Base-by-base conservation (phyloP, 495 filamentous ascomycete species). In the Aspergillus nidulans region DNA sequence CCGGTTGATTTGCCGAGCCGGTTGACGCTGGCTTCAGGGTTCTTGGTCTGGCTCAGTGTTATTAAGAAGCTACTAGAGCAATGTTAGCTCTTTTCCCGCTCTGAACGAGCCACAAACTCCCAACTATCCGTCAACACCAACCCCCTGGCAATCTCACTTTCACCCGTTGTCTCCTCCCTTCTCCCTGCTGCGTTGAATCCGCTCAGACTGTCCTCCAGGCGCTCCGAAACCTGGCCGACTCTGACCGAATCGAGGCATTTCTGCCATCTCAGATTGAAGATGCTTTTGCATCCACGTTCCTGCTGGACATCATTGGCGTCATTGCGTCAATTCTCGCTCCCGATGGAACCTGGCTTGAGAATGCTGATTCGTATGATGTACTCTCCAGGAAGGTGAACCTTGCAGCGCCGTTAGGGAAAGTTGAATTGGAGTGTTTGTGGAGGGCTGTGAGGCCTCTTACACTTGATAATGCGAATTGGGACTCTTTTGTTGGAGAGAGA, bases 261-360 rank as follows among this genome's bases (percentile, higher is more conserved):
- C 49, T 70, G 25, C 65, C 67, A 2, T 70, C 68, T 24, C 67
- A 70, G 47, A 55, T 70, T 15, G 67, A 70, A 55, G 65, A 66
- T 6, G 65, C 65, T 6, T 70, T 62, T 26, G 68, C 67, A 26
- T 68, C 67, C 9, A 63, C 65, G 1, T 70, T 70, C 44, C 61
- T 70, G 12, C 55, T 70, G 10, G 64, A 68, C 28, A 47, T 70
- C 3, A 66, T 70, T 15, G 61, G 58, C 26, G 56, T 60, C 2
- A 64, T 70, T 20, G 58, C 63, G 10, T 65, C 67, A 5, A 60
- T 58, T 0, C 50, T 68, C 1, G 61, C 68, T 3, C 52, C 55
- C 1, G 58, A 56, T 21, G 62, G 59, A 21, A 44, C 58, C 16
- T 70, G 67, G 67, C 62, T 59, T 4, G 67, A 68, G 4, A 61